phyloP scores from a whole-genome alignment of 2,329 filamentous ascomycete species.

The Scedosporium aurantiacum region DNA sequence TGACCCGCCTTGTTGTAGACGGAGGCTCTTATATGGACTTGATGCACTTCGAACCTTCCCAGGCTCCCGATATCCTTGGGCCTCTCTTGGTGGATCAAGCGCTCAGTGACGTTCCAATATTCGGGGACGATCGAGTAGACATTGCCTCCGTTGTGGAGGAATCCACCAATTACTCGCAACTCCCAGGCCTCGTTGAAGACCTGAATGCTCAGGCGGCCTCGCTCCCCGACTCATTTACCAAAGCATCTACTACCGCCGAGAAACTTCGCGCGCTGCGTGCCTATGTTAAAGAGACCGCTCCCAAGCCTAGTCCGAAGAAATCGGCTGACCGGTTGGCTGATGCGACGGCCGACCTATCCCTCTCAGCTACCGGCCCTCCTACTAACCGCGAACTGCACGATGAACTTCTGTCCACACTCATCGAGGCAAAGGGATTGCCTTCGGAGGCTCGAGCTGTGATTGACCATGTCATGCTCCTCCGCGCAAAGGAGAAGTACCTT shows the following conservation, averaged over 20 bases:
- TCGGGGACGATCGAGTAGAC: constrained; percentile 38
- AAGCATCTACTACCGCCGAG: constrained; percentile 31
- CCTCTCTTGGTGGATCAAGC: constrained; percentile 43
- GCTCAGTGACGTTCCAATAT: constrained; percentile 43
- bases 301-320: constrained; percentile 2
- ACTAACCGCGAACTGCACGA: constrained; percentile 44
- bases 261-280: constrained; percentile 37
- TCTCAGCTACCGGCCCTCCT: constrained; percentile 18
- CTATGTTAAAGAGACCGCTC: constrained; percentile 16
- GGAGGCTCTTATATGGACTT: constrained; percentile 18
- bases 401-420: constrained; percentile 33
- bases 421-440: constrained; percentile 34
- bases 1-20: neutral
- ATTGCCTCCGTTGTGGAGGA: constrained; percentile 30
- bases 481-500: constrained; percentile 50
- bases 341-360: constrained; percentile 23
- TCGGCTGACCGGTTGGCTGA: constrained; percentile 15
- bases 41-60: constrained; percentile 47
- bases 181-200: constrained; percentile 24
- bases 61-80: constrained; percentile 41
- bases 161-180: constrained; percentile 23
- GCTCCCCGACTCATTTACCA: constrained; percentile 30
- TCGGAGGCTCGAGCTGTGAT: constrained; percentile 39
- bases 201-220: constrained; percentile 21
- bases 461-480: constrained; percentile 47